phyloP scores from a whole-genome alignment of 768 basidiomycete species.

The Austroboletus eburneus region DNA sequence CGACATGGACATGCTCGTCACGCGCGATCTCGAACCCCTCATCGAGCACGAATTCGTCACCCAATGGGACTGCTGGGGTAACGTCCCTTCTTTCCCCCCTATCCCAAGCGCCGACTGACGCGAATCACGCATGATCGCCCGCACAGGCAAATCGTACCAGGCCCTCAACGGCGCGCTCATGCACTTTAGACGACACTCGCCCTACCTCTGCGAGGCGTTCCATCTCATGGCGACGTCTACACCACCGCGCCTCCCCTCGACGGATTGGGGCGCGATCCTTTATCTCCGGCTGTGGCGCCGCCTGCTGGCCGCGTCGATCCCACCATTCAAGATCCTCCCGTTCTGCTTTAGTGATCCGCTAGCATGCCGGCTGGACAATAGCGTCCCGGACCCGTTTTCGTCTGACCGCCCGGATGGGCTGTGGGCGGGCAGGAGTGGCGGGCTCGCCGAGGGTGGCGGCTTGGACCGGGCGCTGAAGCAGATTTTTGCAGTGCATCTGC shows the following conservation, averaged over 20 bases:
- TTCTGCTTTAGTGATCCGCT: slow-evolving; percentile 93
- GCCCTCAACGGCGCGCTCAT: slow-evolving; percentile 92
- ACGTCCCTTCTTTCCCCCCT: background rate
- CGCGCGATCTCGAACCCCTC: slow-evolving; percentile 79
- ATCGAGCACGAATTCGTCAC: slow-evolving; percentile 94
- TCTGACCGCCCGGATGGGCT: slow-evolving; percentile 47
- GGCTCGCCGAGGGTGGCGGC: slow-evolving; percentile 58
- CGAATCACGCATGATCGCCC: background rate
- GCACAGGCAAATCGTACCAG: slow-evolving; percentile 62
- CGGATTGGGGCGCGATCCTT: slow-evolving; percentile 91
- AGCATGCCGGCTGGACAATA: slow-evolving; percentile 85
- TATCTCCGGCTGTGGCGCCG: slow-evolving; percentile 90
- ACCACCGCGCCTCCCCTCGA: slow-evolving; percentile 71
- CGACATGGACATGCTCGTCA: slow-evolving; percentile 94
- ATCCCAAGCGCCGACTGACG: slow-evolving; percentile 3
- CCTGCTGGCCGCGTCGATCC: slow-evolving; percentile 65
- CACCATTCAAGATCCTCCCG: slow-evolving; percentile 89
- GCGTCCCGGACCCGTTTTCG: slow-evolving; percentile 86
- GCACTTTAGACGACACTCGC: slow-evolving; percentile 86
- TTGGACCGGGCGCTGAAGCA: slow-evolving; percentile 59
- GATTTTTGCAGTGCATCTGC: slow-evolving; percentile 86
- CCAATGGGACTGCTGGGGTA: slow-evolving; percentile 99
- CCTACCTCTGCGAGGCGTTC: slow-evolving; percentile 96
- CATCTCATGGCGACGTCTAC: slow-evolving; percentile 78
- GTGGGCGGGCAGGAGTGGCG: slow-evolving; percentile 51